Evolutionary conservation across 768 basidiomycete species (phyloP).

Genomic region (Mycena amicta): DNA sequence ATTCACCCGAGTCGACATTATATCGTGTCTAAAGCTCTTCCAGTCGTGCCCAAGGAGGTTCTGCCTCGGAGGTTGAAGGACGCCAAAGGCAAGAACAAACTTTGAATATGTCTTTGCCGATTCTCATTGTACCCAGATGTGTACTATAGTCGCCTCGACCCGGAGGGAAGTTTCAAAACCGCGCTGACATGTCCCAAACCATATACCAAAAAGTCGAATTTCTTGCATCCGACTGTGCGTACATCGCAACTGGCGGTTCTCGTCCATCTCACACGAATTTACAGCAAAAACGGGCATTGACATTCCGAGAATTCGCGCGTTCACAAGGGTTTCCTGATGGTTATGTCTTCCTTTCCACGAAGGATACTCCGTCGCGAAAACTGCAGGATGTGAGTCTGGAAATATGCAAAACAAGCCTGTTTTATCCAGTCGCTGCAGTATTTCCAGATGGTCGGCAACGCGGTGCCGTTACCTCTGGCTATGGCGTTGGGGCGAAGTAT

Average conservation of each 20-base stretch:
- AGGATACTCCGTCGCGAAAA: constrained; percentile 21
- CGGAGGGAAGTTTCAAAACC: not conserved
- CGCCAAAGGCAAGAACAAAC: no score
- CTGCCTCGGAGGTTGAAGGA: no score
- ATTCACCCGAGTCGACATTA: no score
- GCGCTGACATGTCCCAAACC: not conserved
- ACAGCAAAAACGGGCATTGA: constrained; percentile 55
- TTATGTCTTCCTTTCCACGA: constrained; percentile 45
- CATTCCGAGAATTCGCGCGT: constrained; percentile 51
- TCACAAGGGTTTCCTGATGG: constrained; percentile 58
- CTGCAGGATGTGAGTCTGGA: constrained; percentile 9
- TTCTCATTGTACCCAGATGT: no score
- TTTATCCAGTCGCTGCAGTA: not conserved
- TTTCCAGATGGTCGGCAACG: constrained; percentile 13
- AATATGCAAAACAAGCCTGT: not conserved
- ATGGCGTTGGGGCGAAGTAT: constrained; percentile 14
- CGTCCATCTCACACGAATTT: not conserved
- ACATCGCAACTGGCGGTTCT: not conserved
- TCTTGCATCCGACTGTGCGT: not conserved
- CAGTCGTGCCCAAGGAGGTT: no score
- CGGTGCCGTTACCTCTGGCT: constrained; percentile 12
- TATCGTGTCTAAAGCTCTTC: not conserved
- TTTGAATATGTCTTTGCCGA: no score
- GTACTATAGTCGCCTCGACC: not conserved
- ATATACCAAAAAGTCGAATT: not conserved